Conservation (phyloP, 805 yeast species). For the Starmera caribaea region DNA sequence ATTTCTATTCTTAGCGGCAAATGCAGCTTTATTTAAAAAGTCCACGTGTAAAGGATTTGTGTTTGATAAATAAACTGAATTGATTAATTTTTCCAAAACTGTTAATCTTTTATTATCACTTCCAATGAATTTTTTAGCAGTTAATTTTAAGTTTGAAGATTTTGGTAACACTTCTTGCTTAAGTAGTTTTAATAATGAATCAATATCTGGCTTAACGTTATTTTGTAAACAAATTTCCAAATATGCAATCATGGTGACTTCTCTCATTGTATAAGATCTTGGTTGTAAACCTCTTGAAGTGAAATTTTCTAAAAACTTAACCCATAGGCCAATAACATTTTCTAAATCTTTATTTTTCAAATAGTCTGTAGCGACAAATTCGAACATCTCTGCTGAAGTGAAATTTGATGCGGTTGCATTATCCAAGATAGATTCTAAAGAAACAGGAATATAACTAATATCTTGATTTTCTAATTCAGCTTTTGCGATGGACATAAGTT, state of each 20-base stretch:
- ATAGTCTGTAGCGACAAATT: slow-evolving; percentile 6
- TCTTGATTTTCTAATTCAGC: slow-evolving; percentile 8
- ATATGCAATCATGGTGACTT: slow-evolving; percentile 9
- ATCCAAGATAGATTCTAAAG: slow-evolving; percentile 14
- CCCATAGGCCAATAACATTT: slow-evolving; percentile 15
- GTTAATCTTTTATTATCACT: slow-evolving; percentile 3
- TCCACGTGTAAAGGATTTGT: slow-evolving; percentile 15
- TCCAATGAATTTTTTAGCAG: slow-evolving; percentile 2
- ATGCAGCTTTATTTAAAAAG: slow-evolving; percentile 9
- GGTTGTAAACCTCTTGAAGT: not conserved
- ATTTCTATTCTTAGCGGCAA: slow-evolving; percentile 8
- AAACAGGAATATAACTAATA: slow-evolving; percentile 7
- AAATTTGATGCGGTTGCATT: slow-evolving; percentile 10
- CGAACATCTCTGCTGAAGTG: slow-evolving; percentile 7
- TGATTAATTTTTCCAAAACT: slow-evolving; percentile 2
- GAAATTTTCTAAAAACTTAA: slow-evolving; percentile 13
- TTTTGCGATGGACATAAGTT: slow-evolving; percentile 4
- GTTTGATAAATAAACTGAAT: slow-evolving; percentile 4
- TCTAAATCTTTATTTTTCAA: slow-evolving; percentile 7
- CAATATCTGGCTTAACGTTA: slow-evolving; percentile 3
- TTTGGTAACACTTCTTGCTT: slow-evolving; percentile 7
- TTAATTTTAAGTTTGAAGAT: not conserved
- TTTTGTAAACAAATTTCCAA: slow-evolving; percentile 6
- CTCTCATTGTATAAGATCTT: not conserved
- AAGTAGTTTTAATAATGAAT: slow-evolving; percentile 7